Base-by-base conservation (phyloP, 73 alveolate species). In the Tetrahymena malaccensis region DNA sequence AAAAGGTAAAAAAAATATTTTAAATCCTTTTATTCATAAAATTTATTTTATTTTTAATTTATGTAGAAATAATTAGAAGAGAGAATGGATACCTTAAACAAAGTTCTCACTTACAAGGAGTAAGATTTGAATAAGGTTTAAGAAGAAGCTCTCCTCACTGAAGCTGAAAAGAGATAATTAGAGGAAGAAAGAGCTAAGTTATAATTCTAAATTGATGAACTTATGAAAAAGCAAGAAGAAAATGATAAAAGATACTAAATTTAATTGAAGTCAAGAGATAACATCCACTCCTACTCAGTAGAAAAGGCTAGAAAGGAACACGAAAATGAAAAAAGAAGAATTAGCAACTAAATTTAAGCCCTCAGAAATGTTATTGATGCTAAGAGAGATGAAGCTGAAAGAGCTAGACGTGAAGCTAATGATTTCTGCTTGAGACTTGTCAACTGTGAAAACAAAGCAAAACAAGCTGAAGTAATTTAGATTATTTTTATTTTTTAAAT, bases 351-450 rank as follows among this genome's bases (percentile, higher is more conserved):
- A 70, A 31, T 70, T 11, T 70, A 70, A 70, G 89, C 89, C 37
- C 89, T 70, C 37, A 70, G 89, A 70, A 70, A 70, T 11, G 89
- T 70, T 11, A 70, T 70, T 25, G 89, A 70, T 70, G 43, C 89
- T n/a, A 70, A 70, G 89, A 70, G 89, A 70, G 89, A 70, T 40
- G 89, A 70, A 70, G 89, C 89, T 70, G 89, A 70, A 70, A 70
- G 89, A 70, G 89, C 89, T n/a, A 70, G 89, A 70, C 89, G 89
- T 70, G 89, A 70, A 70, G 89, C 89, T n/a, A 70, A 70, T n/a
- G 89, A 70, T 70, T 70, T 70, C 89, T 70, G 89, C 17, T 70
- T 70, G 21, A 70, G 31, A 70, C 89, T 70, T 11, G 89, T 70
- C 37, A 70, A 70, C 21, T 70, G 89, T 70, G 89, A 70, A 70